Conservation (phyloP, 2,329 filamentous ascomycete genomes). For the Cordyceps militaris region DNA sequence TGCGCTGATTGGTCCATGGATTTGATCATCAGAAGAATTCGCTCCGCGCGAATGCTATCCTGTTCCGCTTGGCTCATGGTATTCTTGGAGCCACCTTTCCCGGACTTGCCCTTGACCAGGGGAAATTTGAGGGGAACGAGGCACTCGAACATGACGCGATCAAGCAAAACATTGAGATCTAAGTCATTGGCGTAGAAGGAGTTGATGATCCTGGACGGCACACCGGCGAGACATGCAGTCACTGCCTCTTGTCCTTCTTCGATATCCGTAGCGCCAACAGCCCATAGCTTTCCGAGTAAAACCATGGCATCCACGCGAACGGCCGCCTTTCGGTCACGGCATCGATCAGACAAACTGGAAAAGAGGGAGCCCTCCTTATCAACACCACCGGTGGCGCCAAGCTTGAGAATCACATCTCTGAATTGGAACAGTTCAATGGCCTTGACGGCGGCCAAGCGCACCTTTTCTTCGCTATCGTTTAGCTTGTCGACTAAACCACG, state of each 20-base stretch:
- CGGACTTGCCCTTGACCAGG: conserved; percentile 50
- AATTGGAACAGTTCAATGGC: conserved; percentile 76
- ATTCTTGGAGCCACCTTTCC: conserved; percentile 49
- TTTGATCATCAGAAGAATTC: conserved; percentile 74
- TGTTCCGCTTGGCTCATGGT: conserved; percentile 50
- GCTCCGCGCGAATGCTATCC: conserved; percentile 73
- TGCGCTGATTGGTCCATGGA: conserved; percentile 72
- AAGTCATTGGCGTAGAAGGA: conserved; percentile 84
- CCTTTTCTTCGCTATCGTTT: conserved; percentile 82
- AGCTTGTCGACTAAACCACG: conserved; percentile 72
- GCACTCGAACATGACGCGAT: conserved; percentile 78
- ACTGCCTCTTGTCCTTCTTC: conserved; percentile 74
- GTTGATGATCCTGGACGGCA: conserved; percentile 79
- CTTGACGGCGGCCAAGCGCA: conserved; percentile 82
- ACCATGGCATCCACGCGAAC: conserved; percentile 85
- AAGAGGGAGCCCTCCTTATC: conserved; percentile 72
- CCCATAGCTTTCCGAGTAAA: conserved; percentile 81
- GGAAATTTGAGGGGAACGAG: conserved; percentile 88
- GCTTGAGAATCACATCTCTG: conserved; percentile 70
- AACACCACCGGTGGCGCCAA: conserved; percentile 70
- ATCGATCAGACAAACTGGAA: conserved; percentile 74
- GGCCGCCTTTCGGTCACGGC: conserved; percentile 73
- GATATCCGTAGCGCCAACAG: conserved; percentile 83
- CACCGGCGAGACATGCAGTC: conserved; percentile 65
- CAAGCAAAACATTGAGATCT: conserved; percentile 77